Percentiles rank a stretch among this genome's conserved stretches.
phyloP scores from a whole-genome alignment of 129 eudicot genomes.

The Pittosporum tobira region DNA sequence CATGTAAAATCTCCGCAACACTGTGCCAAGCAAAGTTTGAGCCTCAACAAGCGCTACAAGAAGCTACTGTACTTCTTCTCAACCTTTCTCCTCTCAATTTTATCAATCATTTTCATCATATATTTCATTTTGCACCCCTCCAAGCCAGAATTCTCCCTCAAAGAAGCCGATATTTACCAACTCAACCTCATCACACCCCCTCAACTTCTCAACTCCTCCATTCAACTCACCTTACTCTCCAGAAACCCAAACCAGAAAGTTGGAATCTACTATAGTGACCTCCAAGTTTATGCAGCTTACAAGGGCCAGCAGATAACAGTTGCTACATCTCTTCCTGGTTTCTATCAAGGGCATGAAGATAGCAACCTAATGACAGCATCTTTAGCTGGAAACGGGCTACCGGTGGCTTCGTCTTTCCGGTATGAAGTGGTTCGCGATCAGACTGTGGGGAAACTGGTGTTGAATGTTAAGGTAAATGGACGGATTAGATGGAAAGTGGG shows the following conservation, averaged over 20 bases:
- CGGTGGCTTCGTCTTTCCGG: slow-evolving; percentile 56
- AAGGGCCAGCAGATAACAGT: slow-evolving; percentile 64
- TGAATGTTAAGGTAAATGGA: slow-evolving; percentile 54
- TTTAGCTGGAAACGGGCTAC: slow-evolving; percentile 41
- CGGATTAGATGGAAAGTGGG: slow-evolving; percentile 68
- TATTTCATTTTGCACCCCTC: slow-evolving; percentile 70
- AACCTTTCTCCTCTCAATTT: slow-evolving; percentile 47
- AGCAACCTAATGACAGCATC: slow-evolving; percentile 39
- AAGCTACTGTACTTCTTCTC: slow-evolving; percentile 51
- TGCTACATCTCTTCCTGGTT: slow-evolving; percentile 47
- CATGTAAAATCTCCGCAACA: slow-evolving; percentile 82
- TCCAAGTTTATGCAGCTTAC: slow-evolving; percentile 55
- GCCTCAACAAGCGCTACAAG: slow-evolving; percentile 41
- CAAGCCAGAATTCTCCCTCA: slow-evolving; percentile 71
- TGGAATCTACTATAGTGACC: slow-evolving; percentile 60
- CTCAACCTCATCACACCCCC: slow-evolving; percentile 49
- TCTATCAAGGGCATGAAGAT: slow-evolving; percentile 62
- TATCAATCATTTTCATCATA: slow-evolving; percentile 52
- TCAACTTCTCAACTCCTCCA: slow-evolving; percentile 69
- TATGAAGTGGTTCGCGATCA: slow-evolving; percentile 63
- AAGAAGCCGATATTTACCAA: slow-evolving; percentile 62
- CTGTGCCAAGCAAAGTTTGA: slow-evolving; percentile 49
- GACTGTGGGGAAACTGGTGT: slow-evolving; percentile 38
- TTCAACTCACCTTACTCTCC: slow-evolving; percentile 55
- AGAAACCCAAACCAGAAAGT: slow-evolving; percentile 67